Conservation (phyloP, 2,329 filamentous ascomycete species). For the Immersiporthe knoxdaviesiana region DNA sequence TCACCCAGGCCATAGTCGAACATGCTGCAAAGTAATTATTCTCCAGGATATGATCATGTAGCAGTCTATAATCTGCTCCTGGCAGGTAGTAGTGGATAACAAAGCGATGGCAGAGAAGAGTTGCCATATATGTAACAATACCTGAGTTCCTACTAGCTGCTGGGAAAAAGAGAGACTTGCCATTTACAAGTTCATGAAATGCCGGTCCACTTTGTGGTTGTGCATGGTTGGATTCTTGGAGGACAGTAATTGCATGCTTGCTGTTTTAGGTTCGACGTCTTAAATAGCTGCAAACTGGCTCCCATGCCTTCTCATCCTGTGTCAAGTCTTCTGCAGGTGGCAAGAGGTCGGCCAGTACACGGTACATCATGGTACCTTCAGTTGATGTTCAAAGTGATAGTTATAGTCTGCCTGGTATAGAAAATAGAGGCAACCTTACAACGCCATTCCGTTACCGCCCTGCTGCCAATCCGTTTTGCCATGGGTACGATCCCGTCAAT, state of each 20-base stretch:
- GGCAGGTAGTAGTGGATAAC: no score
- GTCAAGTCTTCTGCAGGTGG: not conserved
- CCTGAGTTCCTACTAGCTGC: no score
- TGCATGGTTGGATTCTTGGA: not conserved
- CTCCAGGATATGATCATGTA: no score
- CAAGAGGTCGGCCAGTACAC: no score
- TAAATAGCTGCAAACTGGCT: not conserved
- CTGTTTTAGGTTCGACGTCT: no score
- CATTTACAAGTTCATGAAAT: no score
- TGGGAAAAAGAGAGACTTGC: no score
- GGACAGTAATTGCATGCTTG: not conserved
- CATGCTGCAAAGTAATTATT: no score
- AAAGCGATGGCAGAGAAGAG: no score
- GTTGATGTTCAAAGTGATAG: no score
- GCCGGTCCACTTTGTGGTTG: not conserved
- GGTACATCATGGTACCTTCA: not conserved
- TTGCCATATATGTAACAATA: no score
- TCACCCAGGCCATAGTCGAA: not conserved
- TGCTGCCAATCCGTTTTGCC: not conserved
- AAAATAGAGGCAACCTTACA: not conserved
- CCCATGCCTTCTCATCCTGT: not conserved
- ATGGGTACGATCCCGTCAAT: not conserved
- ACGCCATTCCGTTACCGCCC: not conserved
- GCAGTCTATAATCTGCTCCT: no score
- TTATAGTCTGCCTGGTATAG: constrained; percentile 1